Evolutionary conservation across 257 asterid species (phyloP).

Genomic region (Fraxinus americana): DNA sequence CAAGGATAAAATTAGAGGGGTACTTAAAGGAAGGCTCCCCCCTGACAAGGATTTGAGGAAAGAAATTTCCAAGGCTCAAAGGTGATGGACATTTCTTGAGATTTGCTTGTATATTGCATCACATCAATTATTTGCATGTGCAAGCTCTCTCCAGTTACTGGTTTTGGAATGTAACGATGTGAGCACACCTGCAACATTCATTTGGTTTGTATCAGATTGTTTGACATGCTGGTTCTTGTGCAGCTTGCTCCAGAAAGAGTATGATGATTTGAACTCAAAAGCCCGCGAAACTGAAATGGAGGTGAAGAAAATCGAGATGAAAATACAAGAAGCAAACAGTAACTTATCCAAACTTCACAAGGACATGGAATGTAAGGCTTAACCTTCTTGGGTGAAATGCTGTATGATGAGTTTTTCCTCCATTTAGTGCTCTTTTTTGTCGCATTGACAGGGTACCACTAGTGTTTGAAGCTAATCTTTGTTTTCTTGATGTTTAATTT

Average conservation of each 20-base stretch:
- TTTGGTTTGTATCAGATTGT: slow-evolving; percentile 9
- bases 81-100: slow-evolving; percentile 43
- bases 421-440: neutral
- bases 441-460: neutral
- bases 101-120: neutral
- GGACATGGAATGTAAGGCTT: slow-evolving; percentile 79
- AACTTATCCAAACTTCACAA: slow-evolving; percentile 72
- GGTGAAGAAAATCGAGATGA: slow-evolving; percentile 69
- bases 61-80: slow-evolving; percentile 78
- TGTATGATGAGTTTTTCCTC: neutral
- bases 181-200: slow-evolving; percentile 7
- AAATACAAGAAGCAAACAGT: slow-evolving; percentile 69
- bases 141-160: slow-evolving; percentile 19
- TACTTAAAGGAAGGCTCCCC: slow-evolving; percentile 94
- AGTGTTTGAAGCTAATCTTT: neutral
- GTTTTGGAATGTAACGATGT: neutral
- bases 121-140: slow-evolving; percentile 1
- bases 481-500: slow-evolving; percentile 4
- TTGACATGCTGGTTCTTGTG: slow-evolving; percentile 32
- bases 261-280: slow-evolving; percentile 70
- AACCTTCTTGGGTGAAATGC: neutral
- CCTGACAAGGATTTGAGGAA: slow-evolving; percentile 84
- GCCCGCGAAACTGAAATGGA: slow-evolving; percentile 84
- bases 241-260: slow-evolving; percentile 77
- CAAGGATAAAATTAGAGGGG: slow-evolving; percentile 76